Conservation (phyloP, 371 early-diverging fungal genomes). For the Blakeslea trispora region DNA sequence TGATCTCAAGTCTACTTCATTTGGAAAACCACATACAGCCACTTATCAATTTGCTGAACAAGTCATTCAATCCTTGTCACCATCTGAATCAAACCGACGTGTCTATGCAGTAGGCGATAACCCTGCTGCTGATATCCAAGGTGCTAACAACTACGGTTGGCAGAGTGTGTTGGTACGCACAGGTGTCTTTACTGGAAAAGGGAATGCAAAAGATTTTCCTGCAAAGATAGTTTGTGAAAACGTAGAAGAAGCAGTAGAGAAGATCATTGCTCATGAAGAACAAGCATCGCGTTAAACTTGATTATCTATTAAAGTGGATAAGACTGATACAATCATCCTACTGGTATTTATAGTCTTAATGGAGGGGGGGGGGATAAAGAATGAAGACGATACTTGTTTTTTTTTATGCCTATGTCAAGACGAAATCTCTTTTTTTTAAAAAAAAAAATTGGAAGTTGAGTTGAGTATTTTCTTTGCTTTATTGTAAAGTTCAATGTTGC, state of each 20-base stretch:
- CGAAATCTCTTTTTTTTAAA: too few relatives aligned
- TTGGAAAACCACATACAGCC: conserved; percentile 80
- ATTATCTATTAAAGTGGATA: too few relatives aligned
- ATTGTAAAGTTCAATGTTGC: too few relatives aligned
- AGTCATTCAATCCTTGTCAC: conserved; percentile 40
- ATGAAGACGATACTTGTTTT: too few relatives aligned
- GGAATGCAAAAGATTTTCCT: conserved; percentile 57
- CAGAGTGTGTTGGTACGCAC: conserved; percentile 78
- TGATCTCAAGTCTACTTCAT: conserved; percentile 66
- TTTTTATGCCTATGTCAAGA: too few relatives aligned
- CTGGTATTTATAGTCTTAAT: too few relatives aligned
- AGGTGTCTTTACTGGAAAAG: conserved; percentile 71
- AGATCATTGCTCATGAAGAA: conserved; percentile 47
- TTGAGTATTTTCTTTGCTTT: too few relatives aligned
- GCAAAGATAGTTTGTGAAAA: conserved; percentile 66
- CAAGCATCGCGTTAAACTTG: too few relatives aligned
- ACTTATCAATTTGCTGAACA: conserved; percentile 77
- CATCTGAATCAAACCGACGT: conserved; percentile 21
- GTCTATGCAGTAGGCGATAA: conserved; percentile 79
- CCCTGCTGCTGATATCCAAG: conserved; percentile 75
- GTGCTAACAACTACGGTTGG: conserved; percentile 87
- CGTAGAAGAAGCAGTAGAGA: conserved; percentile 76
- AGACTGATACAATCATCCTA: too few relatives aligned
- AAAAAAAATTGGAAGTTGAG: too few relatives aligned
- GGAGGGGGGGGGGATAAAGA: too few relatives aligned